Base-by-base conservation (phyloP, 495 filamentous ascomycete genomes). In the Thozetella sp. region DNA sequence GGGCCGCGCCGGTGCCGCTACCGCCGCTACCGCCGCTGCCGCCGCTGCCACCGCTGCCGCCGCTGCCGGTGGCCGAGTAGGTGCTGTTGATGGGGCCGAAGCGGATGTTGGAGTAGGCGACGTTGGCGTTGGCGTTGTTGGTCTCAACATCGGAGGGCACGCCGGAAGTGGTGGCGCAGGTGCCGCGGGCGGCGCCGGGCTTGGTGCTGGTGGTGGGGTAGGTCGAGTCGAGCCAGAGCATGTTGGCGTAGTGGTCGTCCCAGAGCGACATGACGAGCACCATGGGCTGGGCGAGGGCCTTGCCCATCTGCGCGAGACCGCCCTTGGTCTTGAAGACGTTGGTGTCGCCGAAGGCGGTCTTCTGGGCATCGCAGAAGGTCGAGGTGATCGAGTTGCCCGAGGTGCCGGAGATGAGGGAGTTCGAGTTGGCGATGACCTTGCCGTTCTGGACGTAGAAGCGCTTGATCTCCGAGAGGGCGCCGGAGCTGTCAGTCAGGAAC, bases 221-320 rank as follows among this genome's bases (percentile, higher is more conserved):
- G 73, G 76, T 83, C 69, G 86, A 86, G 80, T 93, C 91, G 66
- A 95, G 86, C 91, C 91, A 94, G 64, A 90, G 82, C 91, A 93
- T 94, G 78, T 91, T 83, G 75, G 81, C 76, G 68, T 80, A 75
- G 75, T 93, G 84, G 76, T 93, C 90, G 68, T 91, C 88, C 90
- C 90, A 93, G 68, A 93, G 69, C 65, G 83, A 87, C 83, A 93
- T 82, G 70, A 90, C 88, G n/a, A 93, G 82, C 52, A 90, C 90
- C 87, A 91, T 88, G 59, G 82, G 84, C 22, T 77, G 48, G 17
- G 66, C 71, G 25, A 91, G 67, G 22, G 79, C 86, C 24, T 75
- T 65, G 55, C 86, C 79, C 80, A 92, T 87, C 51, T 74, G 70
- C 15, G 62, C 59, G 54, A 89, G 67, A 26, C 88, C 90, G 46